These are phyloP conservation scores for Picochlorum sp. DNA, from an alignment of 139 green algal genomes.

Conservation along the genomic window DNA sequence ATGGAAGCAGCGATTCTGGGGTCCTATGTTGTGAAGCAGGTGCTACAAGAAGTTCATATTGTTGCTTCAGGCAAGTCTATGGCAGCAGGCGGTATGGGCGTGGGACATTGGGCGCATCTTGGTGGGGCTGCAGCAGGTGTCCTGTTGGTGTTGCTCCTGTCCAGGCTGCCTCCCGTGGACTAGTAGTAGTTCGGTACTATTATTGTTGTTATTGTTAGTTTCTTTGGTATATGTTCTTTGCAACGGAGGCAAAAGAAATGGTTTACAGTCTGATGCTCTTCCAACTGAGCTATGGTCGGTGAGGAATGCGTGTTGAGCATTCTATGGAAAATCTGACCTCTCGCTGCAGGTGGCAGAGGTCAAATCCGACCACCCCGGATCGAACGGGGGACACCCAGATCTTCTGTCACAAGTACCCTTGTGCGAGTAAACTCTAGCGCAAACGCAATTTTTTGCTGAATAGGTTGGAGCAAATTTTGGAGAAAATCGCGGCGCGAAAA, in stretches of 20 bases:
- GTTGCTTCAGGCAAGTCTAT: conserved; percentile 10
- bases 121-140: conserved; percentile 31
- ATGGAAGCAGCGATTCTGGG: conserved; percentile 52
- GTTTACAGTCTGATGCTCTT: background rate
- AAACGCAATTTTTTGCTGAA: no score
- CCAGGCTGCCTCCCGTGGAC: conserved; percentile 6
- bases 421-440: no score
- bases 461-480: no score
- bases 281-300: background rate
- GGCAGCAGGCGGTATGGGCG: conserved; percentile 12
- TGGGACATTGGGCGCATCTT: conserved; percentile 47
- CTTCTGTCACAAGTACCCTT: no score
- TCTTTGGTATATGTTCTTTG: background rate
- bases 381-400: no score
- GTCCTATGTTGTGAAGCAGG: conserved; percentile 46
- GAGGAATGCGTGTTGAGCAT: no score
- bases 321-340: no score
- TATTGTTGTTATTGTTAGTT: background rate
- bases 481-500: no score
- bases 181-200: background rate
- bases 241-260: background rate
- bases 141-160: conserved; percentile 30
- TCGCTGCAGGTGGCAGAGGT: no score
- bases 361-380: no score
- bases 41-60: conserved; percentile 24